Evolutionary conservation across 164 flowering plant genomes (phyloP), one percentile per base, ranked within the genome.

Genomic region (Stephania yunnanensis): DNA sequence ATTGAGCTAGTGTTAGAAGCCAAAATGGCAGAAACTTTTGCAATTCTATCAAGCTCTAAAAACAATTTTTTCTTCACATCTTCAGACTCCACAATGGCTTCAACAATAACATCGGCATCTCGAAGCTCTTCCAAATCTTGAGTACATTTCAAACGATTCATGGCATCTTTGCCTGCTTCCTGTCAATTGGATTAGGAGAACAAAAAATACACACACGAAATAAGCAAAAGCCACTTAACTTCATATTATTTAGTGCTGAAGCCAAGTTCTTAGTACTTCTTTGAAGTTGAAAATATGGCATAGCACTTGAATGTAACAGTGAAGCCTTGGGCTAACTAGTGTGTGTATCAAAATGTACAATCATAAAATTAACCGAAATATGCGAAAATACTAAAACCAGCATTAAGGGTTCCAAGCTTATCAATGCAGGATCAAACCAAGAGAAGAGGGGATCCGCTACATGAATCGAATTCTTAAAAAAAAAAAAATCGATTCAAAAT

Each of bases 1-100:
- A 95, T 95, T 22, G 99, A 93, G 80, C 99, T 95, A 22, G 99
- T 95, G 75, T 95, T 93, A n/a, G 99, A 92, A 30, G 99, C 97
- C 82, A 93, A 84, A 78, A 95, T 89, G 22, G 96, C 86, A 72
- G 95, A 89, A 46, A 72, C 64, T 82, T 95, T 92, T 10, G 83
- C 79, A 44, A 91, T 87, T 80, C 82, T 88, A 84, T 93, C 98
- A 13, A 95, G 81, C 50, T 86, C 81, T 74, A 77, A 63, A 83
- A 93, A 95, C 46, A 93, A 48, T 58, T 82, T 86, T 75, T 86
- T 95, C 87, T 95, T 95, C n/a, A 82, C 88, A 74, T 85, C 91
- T 86, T 95, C 99, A 53, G 93, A 89, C 80, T 95, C 99, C 76
- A 94, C 91, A 71, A 95, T 92, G 44, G 99, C 99, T 89, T 95